phyloP scores from a whole-genome alignment of 192 early-diverging fungal species.

The Backusella circina region DNA sequence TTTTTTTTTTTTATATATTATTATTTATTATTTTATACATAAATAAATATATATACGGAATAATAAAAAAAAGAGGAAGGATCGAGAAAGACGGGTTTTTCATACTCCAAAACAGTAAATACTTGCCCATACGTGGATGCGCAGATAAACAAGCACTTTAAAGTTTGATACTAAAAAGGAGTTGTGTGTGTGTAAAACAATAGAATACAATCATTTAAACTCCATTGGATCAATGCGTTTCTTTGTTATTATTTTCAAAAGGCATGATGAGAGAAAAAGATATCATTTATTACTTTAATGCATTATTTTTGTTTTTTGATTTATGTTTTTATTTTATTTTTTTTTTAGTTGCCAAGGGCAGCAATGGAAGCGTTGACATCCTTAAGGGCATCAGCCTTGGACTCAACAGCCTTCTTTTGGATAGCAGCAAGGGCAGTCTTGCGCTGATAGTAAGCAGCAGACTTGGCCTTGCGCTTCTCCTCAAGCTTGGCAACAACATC shows the following conservation, averaged over 20 bases:
- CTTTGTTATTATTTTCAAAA: no score
- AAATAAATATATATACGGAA: not conserved
- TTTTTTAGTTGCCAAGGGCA: slow-evolving; percentile 27
- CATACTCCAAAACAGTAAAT: no score
- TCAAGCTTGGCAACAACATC: slow-evolving; percentile 95
- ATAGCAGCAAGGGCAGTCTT: slow-evolving; percentile 56
- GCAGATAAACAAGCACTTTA: no score
- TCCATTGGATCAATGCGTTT: no score
- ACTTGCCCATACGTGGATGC: no score
- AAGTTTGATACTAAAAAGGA: no score
- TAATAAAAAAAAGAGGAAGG: not conserved
- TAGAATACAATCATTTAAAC: no score
- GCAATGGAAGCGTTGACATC: slow-evolving; percentile 30
- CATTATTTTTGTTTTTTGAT: not conserved
- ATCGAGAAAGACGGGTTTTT: no score
- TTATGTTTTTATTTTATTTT: not conserved
- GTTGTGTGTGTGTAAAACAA: no score
- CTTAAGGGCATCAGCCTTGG: slow-evolving; percentile 34
- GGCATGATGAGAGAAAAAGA: not conserved
- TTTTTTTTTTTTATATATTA: no score
- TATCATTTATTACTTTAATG: not conserved
- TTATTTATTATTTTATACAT: not conserved
- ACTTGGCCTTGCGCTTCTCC: slow-evolving; percentile 98
- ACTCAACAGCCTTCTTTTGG: slow-evolving; percentile 32
- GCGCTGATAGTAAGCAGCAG: slow-evolving; percentile 90